These are phyloP conservation scores for Miamiensis avidus DNA, from an alignment of 169 alveolate genomes.

Conservation along the genomic window DNA sequence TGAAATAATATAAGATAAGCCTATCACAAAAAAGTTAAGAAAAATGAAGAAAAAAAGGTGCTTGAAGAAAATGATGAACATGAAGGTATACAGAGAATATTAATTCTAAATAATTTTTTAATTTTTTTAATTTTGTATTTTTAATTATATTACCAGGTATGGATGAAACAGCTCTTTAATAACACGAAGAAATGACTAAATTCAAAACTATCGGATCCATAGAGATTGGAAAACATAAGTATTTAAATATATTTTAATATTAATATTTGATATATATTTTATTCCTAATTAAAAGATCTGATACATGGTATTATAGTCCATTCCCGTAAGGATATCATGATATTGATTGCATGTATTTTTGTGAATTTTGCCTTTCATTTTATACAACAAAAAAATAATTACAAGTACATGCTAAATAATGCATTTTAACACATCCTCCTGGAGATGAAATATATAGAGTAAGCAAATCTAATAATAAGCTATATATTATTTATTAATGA, in stretches of 20 bases:
- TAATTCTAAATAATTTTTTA: background rate
- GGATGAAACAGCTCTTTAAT: background rate
- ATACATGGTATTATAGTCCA: slow-evolving; percentile 99
- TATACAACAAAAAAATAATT: slow-evolving; percentile 80
- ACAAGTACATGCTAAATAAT: slow-evolving; percentile 84
- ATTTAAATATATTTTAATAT: slow-evolving; percentile 72
- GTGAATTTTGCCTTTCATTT: slow-evolving; percentile 96
- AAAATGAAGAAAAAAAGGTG: slow-evolving; percentile 48
- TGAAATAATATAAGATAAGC: slow-evolving; percentile 53
- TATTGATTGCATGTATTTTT: slow-evolving; percentile 90
- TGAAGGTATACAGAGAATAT: slow-evolving; percentile 32
- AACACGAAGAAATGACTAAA: too few relatives aligned
- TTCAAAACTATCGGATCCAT: background rate
- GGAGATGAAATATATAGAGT: slow-evolving; percentile 97
- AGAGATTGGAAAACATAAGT: slow-evolving; percentile 90
- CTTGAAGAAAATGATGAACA: slow-evolving; percentile 77
- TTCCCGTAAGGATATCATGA: slow-evolving; percentile 96
- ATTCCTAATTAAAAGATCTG: slow-evolving; percentile 67
- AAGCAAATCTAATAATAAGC: too few relatives aligned
- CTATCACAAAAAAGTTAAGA: slow-evolving; percentile 45
- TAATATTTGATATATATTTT: too few relatives aligned
- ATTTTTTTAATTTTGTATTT: background rate
- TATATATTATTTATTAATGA: too few relatives aligned
- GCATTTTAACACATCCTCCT: slow-evolving; percentile 95
- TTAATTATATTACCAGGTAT: background rate